Conservation (phyloP, 1,284 basidiomycete genomes). For the Heimioporus retisporus region DNA sequence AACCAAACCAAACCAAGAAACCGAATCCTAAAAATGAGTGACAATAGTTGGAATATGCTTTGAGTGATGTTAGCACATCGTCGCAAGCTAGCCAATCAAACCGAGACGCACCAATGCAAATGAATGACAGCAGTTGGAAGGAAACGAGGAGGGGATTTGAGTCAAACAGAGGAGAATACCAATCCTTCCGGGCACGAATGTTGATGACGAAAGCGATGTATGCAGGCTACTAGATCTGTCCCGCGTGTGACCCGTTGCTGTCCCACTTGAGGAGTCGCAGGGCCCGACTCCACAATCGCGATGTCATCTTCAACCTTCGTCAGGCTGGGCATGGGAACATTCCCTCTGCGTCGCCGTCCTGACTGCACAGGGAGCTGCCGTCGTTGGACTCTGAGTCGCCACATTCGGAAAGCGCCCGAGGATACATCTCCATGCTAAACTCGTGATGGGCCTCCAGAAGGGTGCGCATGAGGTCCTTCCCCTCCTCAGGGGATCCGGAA, state of each 20-base stretch:
- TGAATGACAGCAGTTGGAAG: slow-evolving; percentile 32
- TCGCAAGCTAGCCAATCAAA: background rate
- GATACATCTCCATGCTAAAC: slow-evolving; percentile 14
- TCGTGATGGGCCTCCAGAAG: slow-evolving; percentile 32
- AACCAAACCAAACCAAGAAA: background rate
- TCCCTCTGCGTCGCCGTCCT: background rate
- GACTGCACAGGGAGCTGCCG: background rate
- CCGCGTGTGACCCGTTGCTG: slow-evolving; percentile 14
- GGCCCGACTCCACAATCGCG: background rate
- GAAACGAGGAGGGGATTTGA: background rate
- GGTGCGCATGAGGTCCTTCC: slow-evolving; percentile 22
- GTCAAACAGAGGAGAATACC: slow-evolving; percentile 3
- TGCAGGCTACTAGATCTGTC: slow-evolving; percentile 17
- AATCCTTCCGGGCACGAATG: slow-evolving; percentile 5
- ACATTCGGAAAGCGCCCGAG: slow-evolving; percentile 22
- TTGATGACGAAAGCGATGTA: slow-evolving; percentile 15
- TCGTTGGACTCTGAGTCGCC: slow-evolving; percentile 7
- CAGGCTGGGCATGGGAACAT: too few relatives aligned
- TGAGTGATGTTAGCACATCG: background rate
- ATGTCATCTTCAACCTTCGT: background rate
- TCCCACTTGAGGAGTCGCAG: background rate
- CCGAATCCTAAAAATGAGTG: slow-evolving; percentile 19
- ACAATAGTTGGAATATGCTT: slow-evolving; percentile 26
- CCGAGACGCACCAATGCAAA: slow-evolving; percentile 20
- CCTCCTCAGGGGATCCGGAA: background rate